A percentile compares a stretch with the other conserved stretches of the same genome.
These are phyloP conservation scores for Cytospora schulzeri DNA, from an alignment of 2,329 filamentous ascomycete genomes.

Conservation along the genomic window DNA sequence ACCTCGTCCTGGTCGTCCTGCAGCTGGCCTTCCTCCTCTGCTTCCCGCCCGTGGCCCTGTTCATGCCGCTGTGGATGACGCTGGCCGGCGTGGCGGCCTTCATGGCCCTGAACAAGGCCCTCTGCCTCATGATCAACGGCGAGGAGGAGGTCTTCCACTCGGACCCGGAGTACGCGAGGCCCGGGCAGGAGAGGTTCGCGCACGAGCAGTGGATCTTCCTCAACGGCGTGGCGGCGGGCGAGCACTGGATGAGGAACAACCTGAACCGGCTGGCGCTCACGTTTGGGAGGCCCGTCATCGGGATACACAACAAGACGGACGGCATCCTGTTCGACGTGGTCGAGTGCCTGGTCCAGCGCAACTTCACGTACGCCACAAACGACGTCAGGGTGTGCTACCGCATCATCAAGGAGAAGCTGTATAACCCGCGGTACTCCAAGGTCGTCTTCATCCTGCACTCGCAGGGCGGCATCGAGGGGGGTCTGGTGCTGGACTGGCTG, in stretches of 20 bases:
- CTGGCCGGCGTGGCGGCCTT: constrained; percentile 45
- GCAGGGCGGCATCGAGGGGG: constrained; percentile 75
- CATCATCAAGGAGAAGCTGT: constrained; percentile 64
- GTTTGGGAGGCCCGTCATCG: constrained; percentile 70
- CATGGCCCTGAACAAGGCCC: constrained; percentile 50
- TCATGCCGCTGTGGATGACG: constrained; percentile 54
- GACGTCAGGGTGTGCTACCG: constrained; percentile 67
- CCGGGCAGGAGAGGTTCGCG: constrained; percentile 46
- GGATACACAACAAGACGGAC: constrained; percentile 74
- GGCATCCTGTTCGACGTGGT: constrained; percentile 77
- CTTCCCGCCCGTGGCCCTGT: constrained; percentile 50
- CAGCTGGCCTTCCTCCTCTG: constrained; percentile 63
- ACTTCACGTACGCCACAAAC: constrained; percentile 69
- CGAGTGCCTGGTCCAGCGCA: constrained; percentile 76
- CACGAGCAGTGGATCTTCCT: constrained; percentile 80
- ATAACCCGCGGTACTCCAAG: constrained; percentile 64
- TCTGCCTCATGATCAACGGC: constrained; percentile 60
- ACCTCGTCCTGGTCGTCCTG: constrained; percentile 59
- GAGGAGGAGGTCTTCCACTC: constrained; percentile 51
- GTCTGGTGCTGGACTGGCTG: constrained; percentile 75
- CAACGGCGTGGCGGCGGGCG: constrained; percentile 68
- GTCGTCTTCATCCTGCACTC: constrained; percentile 76
- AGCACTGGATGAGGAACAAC: constrained; percentile 70
- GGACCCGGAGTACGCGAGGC: constrained; percentile 53
- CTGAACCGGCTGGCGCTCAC: constrained; percentile 71